Evolutionary conservation across 2,329 filamentous ascomycete species (phyloP).

Genomic region (Fusarium acutatum): DNA sequence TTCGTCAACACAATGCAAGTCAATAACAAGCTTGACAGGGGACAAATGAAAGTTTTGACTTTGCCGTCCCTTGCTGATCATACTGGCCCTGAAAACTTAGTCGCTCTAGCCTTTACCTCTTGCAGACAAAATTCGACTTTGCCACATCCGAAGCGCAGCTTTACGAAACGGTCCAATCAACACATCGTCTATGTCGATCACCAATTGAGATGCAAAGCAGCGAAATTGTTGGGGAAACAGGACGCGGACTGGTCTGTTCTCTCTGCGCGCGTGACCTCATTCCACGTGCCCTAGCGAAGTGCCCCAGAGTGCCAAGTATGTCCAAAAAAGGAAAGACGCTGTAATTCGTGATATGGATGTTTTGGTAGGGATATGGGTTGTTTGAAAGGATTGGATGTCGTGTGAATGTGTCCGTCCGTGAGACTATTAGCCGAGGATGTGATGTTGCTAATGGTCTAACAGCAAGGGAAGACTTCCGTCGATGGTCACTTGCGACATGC

Average conservation of each 20-base stretch:
- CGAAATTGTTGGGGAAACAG: conserved; percentile 35
- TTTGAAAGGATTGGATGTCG: not conserved
- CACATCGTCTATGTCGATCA: conserved; percentile 24
- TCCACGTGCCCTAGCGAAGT: conserved; percentile 17
- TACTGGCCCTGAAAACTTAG: not conserved
- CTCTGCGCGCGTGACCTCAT: conserved; percentile 32
- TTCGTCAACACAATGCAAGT: not conserved
- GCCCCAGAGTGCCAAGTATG: not conserved
- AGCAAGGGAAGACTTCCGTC: not conserved
- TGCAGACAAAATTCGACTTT: conserved; percentile 9
- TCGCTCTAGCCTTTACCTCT: not conserved
- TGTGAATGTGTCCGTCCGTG: not conserved
- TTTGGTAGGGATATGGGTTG: conserved; percentile 1
- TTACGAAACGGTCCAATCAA: conserved; percentile 25
- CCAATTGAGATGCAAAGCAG: conserved; percentile 23
- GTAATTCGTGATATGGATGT: conserved; percentile 3
- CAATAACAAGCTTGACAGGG: not conserved
- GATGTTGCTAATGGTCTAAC: not conserved
- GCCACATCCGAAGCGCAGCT: conserved; percentile 15
- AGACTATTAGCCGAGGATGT: conserved; percentile 22
- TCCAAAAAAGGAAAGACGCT: not conserved
- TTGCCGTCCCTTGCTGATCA: conserved; percentile 15
- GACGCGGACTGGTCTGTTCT: conserved; percentile 28
- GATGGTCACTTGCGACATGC: conserved; percentile 17
- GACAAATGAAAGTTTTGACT: not conserved